Conservation (phyloP, 2,329 filamentous ascomycete species). For the Penicillium capsulatum region DNA sequence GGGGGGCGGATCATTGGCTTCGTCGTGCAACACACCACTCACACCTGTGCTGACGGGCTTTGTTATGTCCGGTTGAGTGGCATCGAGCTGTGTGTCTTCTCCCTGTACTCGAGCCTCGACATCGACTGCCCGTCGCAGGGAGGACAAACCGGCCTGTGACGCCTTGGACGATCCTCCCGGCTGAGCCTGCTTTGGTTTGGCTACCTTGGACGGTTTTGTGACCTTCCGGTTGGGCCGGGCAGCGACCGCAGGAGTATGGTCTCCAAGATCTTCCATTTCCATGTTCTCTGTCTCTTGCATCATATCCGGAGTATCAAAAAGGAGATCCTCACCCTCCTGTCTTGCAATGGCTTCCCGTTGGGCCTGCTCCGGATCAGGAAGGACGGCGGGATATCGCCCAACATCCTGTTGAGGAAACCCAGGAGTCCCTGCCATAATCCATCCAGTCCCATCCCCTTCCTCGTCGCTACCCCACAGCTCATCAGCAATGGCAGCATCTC, state of each 20-base stretch:
- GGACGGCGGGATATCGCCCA: constrained; percentile 10
- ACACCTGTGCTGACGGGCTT: constrained; percentile 11
- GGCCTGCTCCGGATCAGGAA: constrained; percentile 12
- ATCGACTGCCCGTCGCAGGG: constrained; percentile 8
- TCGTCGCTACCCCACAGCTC: constrained; percentile 11
- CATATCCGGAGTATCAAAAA: constrained; percentile 12
- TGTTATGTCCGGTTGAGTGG: constrained; percentile 10
- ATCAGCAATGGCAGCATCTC: constrained; percentile 14
- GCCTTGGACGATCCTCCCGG: constrained; percentile 8
- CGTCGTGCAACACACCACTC: constrained; percentile 6
- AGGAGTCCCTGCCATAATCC: constrained; percentile 5
- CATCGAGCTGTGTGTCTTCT: constrained; percentile 11
- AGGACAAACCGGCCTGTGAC: constrained; percentile 8
- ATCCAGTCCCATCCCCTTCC: constrained; percentile 3
- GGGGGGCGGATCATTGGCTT: constrained; percentile 5
- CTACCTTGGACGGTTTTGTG: constrained; percentile 9
- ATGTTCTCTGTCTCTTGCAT: constrained; percentile 7
- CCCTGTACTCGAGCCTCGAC: constrained; percentile 9
- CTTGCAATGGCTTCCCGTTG: constrained; percentile 12
- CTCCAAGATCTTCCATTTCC: constrained; percentile 8
- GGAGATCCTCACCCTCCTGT: constrained; percentile 11
- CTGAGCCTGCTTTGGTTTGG: constrained; percentile 7
- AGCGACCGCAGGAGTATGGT: constrained; percentile 8
- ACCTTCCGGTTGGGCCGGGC: constrained; percentile 7
- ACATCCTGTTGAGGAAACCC: constrained; percentile 8